Base-by-base conservation (phyloP, 192 early-diverging fungal genomes). In the Coemansia sp. region DNA sequence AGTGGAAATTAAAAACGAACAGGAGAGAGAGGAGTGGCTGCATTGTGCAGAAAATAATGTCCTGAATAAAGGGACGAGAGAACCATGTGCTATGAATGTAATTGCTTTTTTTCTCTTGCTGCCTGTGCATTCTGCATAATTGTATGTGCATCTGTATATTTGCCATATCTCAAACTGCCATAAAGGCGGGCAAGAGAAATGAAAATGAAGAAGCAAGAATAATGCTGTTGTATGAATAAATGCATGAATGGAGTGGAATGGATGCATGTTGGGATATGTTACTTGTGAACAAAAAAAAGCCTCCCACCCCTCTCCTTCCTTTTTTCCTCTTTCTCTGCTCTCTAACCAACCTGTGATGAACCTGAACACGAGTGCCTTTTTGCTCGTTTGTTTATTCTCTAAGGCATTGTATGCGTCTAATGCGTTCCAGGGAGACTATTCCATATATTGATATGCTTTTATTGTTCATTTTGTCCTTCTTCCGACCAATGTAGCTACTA, bases 61-160 rank as follows among this genome's bases (percentile, higher is more conserved):
- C 39, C n/a, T 41, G 0, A 39, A 32, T 4, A 32, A 32, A 4
- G 32, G 32, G 32, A 21, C 21, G 21, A 32, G 32, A 32, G 32
- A 12, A 41, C 38, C 57, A 59, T 59, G 57, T 59, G 57, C 16
- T 41, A 38, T 59, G 40, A 59, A 59, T 59, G 57, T 38, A 59
- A 54, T 54, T 18, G 21, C 39, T 59, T 12, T 32, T 32, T 32
- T 32, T 32, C 32, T 32, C 32, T 32, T 32, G 32, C 32, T 32
- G n/a, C 57, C 12, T 59, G 38, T 59, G 57, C 57, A 59, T 39
- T 21, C 4, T 53, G 52, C 52, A 53, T 53, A 16, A 53, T 53
- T 53, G 16, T 9, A 8, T 53, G 8, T 53, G 52, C 52, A 53
- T 18, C 2, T 53, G 10, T 12, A 45, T 45, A 45, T 45, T 10